Conservation (phyloP, 352 stramenopile species). For the Phytophthora foliorum region DNA sequence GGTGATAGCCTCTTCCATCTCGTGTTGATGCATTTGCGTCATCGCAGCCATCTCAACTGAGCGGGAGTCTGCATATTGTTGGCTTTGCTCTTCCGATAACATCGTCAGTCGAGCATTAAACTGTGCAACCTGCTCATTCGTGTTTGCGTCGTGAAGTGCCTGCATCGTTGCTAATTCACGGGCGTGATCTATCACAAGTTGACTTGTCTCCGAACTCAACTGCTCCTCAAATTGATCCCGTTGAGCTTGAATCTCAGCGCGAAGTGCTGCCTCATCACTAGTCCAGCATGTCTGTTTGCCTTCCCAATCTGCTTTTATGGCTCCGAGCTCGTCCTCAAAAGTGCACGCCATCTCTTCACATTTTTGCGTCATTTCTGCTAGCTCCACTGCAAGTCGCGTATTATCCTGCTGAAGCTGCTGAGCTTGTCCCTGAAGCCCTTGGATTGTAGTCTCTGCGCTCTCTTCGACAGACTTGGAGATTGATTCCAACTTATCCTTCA, state of each 20-base stretch:
- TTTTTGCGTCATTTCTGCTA: constrained; percentile 24
- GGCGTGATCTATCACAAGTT: constrained; percentile 8
- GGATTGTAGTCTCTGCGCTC: constrained; percentile 13
- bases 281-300: constrained; percentile 19
- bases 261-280: constrained; percentile 7
- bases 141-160: constrained; percentile 1
- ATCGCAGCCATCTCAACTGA: constrained; percentile 1
- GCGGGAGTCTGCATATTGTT: constrained; percentile 16
- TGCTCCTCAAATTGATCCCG: constrained; percentile 16
- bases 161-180: constrained; percentile 12
- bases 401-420: constrained; percentile 17
- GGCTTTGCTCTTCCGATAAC: constrained; percentile 29
- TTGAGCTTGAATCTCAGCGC: constrained; percentile 23
- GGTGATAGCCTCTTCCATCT: constrained; percentile 44
- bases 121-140: not conserved
- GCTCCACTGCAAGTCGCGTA: constrained; percentile 11
- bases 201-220: constrained; percentile 17
- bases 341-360: constrained; percentile 19
- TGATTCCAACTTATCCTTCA: constrained; percentile 28
- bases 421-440: constrained; percentile 10
- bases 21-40: constrained; percentile 14
- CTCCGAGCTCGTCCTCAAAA: constrained; percentile 35
- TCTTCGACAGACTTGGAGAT: constrained; percentile 21
- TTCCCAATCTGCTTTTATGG: constrained; percentile 22
- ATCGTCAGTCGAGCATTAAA: constrained; percentile 16